Percentiles rank a stretch among this genome's conserved stretches.
Conservation (phyloP, 2,329 filamentous ascomycete genomes). For the Nemania sp. region DNA sequence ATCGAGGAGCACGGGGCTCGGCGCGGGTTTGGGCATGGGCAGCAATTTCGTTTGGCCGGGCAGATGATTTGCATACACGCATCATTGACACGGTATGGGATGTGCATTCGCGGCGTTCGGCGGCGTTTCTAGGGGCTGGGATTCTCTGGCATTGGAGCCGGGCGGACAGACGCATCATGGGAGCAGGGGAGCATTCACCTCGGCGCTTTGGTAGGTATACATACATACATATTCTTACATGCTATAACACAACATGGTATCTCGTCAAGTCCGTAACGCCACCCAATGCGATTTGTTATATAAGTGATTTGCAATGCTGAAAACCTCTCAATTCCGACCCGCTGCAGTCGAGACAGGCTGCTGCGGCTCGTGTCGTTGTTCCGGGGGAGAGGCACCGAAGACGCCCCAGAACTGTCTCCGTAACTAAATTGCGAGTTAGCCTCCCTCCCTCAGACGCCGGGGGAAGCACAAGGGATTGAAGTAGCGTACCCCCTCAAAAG, state of each 20-base stretch:
- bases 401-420: constrained; percentile 47
- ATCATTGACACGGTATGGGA: constrained; percentile 10
- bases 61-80: constrained; percentile 28
- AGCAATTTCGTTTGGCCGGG: constrained; percentile 61
- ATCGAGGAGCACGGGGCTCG: constrained; percentile 52
- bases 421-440: constrained; percentile 39
- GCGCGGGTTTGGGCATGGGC: constrained; percentile 59
- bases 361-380: constrained; percentile 33
- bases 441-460: background rate
- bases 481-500: constrained; percentile 55
- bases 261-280: constrained; percentile 38
- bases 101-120: constrained; percentile 26
- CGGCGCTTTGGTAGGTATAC: constrained; percentile 18
- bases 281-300: constrained; percentile 34
- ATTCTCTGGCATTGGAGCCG: constrained; percentile 1
- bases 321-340: constrained; percentile 19
- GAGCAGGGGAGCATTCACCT: constrained; percentile 22
- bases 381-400: constrained; percentile 39
- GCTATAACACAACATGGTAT: constrained; percentile 31
- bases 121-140: constrained; percentile 18
- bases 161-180: constrained; percentile 13
- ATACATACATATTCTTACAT: constrained; percentile 25
- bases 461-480: background rate
- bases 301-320: constrained; percentile 25
- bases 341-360: constrained; percentile 23